Evolutionary conservation across 306 rosid genomes (phyloP).

Genomic region (Quercus alba): DNA sequence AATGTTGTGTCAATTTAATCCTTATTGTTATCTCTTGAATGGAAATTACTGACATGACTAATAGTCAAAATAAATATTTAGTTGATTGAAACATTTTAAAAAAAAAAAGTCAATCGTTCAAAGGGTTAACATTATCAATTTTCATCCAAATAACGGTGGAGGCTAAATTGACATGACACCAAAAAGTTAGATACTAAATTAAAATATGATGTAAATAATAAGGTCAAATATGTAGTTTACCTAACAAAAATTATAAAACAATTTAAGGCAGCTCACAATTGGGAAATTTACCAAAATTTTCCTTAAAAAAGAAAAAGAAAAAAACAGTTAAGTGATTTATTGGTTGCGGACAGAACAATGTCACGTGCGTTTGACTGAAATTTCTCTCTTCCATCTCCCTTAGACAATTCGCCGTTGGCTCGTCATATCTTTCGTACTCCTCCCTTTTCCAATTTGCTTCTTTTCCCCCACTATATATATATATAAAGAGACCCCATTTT

Average conservation of each 20-base stretch:
- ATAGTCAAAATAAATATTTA: too few species aligned
- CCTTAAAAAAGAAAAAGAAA: neutral
- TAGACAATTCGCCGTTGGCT: conserved; percentile 19
- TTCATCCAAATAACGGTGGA: fast-evolving
- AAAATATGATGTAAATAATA: too few species aligned
- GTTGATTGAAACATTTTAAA: too few species aligned
- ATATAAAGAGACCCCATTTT: neutral
- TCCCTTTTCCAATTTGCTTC: neutral
- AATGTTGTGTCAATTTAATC: too few species aligned
- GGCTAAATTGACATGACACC: fast-evolving
- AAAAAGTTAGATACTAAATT: fast-evolving
- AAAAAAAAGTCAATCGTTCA: fast-evolving
- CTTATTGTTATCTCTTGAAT: fast-evolving
- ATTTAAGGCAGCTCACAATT: too few species aligned
- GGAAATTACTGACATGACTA: fast-evolving
- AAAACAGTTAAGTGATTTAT: neutral
- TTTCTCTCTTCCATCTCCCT: too few species aligned
- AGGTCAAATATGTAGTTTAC: fast-evolving
- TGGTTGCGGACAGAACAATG: neutral
- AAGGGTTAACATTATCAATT: too few species aligned
- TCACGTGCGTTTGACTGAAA: neutral
- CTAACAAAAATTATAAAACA: too few species aligned
- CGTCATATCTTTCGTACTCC: conserved; percentile 10
- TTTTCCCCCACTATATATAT: neutral
- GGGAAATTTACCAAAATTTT: too few species aligned